Base-by-base conservation (phyloP, 495 filamentous ascomycete species). In the Penicillium samsonianum region DNA sequence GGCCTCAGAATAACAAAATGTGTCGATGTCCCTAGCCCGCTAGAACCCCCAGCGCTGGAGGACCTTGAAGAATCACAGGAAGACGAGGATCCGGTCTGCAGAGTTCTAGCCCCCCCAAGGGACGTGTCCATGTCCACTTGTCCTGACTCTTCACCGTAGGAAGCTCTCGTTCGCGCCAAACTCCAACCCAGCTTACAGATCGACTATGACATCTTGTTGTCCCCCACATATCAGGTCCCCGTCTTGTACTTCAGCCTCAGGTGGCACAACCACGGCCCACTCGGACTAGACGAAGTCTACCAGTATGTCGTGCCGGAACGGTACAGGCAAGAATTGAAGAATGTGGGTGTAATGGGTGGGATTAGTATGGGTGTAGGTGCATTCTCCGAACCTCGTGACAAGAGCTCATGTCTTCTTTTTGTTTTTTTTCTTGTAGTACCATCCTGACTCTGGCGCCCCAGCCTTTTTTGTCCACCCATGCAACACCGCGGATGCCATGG, bases 401-500 rank as follows among this genome's bases (percentile, higher is more conserved):
- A 53, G 60, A 68, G 65, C 73, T 84, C 74, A 77, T 73, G 58
- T 74, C 53, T 55, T 78, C 23, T 50, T 50, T n/a, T 33, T 52
- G 10, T 31, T 43, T 43, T 51, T 51, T 53, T 53, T 42, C 50
- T 65, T 58, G 59, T 70, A 92, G 90, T 84, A 92, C 73, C 90
- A 94, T 79, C 91, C 91, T 45, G 72, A 86, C 42, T 88, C 84
- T 55, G 87, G 85, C 54, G 65, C 86, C 46, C 90, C 90, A 45
- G 78, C 83, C 47, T 92, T 89, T 66, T 94, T 91, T 74, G 76
- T 94, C 63, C 91, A 96, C 73, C 91, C 91, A 22, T 96, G 91
- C 77, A 83, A 89, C 67, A 87, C 90, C n/a, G 86, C 85, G 53
- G 87, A 91, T 59, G 88, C 87, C 47, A 87, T 96, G 83, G 67